These are phyloP conservation scores for Calocybe cyanea DNA, from an alignment of 768 basidiomycete genomes.

Conservation along the genomic window DNA sequence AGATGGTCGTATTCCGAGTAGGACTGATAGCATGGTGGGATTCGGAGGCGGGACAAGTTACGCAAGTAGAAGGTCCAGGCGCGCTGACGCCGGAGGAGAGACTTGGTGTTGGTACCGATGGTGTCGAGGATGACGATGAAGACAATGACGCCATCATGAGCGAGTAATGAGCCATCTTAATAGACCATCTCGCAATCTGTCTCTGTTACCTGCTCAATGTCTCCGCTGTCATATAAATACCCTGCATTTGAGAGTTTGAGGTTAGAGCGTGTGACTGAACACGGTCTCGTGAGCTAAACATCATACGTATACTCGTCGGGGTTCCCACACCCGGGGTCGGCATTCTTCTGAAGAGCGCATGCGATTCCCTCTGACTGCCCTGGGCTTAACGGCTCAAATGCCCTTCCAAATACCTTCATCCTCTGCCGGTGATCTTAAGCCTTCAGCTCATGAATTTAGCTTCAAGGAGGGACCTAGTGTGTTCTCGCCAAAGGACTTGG, in stretches of 20 bases:
- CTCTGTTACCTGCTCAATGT: no score
- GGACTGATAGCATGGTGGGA: constrained; percentile 73
- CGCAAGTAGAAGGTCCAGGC: constrained; percentile 47
- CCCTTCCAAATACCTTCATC: constrained; percentile 35
- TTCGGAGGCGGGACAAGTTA: constrained; percentile 59
- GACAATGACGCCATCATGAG: constrained; percentile 34
- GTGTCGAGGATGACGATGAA: constrained; percentile 24
- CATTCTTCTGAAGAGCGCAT: constrained; percentile 24
- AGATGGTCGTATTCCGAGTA: constrained; percentile 82
- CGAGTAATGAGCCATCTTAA: constrained; percentile 39
- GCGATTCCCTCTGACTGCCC: constrained; percentile 51
- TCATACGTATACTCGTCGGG: background rate
- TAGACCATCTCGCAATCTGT: no score
- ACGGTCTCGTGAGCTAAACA: constrained; percentile 14
- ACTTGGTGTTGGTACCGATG: constrained; percentile 29
- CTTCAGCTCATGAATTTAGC: constrained; percentile 38
- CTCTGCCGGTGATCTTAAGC: constrained; percentile 17
- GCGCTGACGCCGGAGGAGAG: constrained; percentile 33
- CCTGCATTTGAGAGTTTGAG: no score
- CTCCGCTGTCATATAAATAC: no score
- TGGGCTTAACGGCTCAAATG: constrained; percentile 54
- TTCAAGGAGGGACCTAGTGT: constrained; percentile 57
- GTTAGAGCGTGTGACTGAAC: background rate
- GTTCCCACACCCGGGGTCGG: background rate
- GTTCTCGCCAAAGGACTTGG: constrained; percentile 70